A percentile compares a stretch with the other conserved stretches of the same genome.
Conservation (phyloP, 352 stramenopile genomes). For the Globisporangium emineosum region DNA sequence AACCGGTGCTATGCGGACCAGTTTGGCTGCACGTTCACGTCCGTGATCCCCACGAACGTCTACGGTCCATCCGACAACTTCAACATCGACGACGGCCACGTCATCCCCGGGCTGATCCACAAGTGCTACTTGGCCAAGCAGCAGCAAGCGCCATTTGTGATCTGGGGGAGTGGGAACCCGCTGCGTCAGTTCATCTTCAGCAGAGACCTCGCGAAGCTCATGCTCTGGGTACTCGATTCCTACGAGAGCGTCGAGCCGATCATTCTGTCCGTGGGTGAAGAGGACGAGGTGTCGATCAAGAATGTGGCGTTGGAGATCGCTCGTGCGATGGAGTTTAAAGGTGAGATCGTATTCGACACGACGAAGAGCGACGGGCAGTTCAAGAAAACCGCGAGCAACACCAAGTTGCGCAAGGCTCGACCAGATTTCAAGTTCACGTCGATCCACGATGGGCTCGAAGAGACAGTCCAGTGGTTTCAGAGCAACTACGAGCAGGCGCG, state of each 20-base stretch:
- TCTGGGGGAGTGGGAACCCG: slow-evolving; percentile 94
- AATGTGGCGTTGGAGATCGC: slow-evolving; percentile 89
- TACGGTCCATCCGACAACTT: slow-evolving; percentile 99
- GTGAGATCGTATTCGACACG: slow-evolving; percentile 89
- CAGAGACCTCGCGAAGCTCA: slow-evolving; percentile 92
- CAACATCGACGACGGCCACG: slow-evolving; percentile 95
- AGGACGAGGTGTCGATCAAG: slow-evolving; percentile 94
- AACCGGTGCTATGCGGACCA: slow-evolving; percentile 96
- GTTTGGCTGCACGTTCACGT: slow-evolving; percentile 97
- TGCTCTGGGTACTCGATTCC: slow-evolving; percentile 78
- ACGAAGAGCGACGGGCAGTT: slow-evolving; percentile 97
- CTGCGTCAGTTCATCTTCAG: slow-evolving; percentile 98
- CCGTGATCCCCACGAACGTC: slow-evolving; percentile 99
- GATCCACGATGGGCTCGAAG: slow-evolving; percentile 66
- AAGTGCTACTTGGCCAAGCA: slow-evolving; percentile 98
- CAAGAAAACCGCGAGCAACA: slow-evolving; percentile 98
- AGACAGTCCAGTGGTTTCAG: slow-evolving; percentile 10
- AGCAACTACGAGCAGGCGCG: not conserved
- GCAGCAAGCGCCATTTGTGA: slow-evolving; percentile 82
- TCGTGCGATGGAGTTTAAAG: slow-evolving; percentile 72
- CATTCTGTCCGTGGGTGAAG: slow-evolving; percentile 94
- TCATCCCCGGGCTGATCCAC: slow-evolving; percentile 98
- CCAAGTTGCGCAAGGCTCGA: slow-evolving; percentile 87
- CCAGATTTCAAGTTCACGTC: slow-evolving; percentile 94
- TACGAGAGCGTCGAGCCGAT: slow-evolving; percentile 92